A percentile compares a stretch with the other conserved stretches of the same genome.
phyloP scores from a whole-genome alignment of 176 grass and related monocot species.

The Avena atlantica region DNA sequence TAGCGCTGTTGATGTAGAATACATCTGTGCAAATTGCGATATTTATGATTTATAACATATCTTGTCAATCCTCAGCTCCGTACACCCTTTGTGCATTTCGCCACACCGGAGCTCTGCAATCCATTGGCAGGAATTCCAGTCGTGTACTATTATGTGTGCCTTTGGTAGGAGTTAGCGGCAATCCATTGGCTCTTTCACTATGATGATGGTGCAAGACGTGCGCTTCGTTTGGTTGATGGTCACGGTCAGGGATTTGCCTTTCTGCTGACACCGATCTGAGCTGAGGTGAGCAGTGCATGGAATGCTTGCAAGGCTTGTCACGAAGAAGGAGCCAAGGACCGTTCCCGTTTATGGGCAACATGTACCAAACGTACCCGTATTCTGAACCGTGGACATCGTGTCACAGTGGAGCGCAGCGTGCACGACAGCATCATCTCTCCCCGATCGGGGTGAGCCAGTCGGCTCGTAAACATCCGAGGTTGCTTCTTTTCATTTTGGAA shows the following conservation, averaged over 20 bases:
- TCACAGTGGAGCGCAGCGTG: not conserved
- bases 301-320: conserved; percentile 23
- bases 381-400: not conserved
- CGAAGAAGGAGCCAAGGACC: not conserved
- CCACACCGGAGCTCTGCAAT: not conserved
- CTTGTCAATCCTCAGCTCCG: not conserved
- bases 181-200: not conserved
- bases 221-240: conserved; percentile 32
- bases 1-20: conserved; percentile 24
- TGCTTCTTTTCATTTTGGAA: not conserved
- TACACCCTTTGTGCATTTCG: not conserved
- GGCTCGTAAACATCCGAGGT: not conserved
- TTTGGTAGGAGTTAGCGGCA: not conserved
- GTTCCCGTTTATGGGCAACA: not conserved
- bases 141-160: too few relatives aligned
- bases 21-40: not conserved
- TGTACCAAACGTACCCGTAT: not conserved
- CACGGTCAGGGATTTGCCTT: not conserved
- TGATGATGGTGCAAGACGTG: conserved; percentile 3
- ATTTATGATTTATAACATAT: not conserved
- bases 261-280: not conserved
- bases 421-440: not conserved
- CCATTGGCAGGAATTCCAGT: not conserved
- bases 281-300: not conserved
- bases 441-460: not conserved